These are phyloP conservation scores for Ceriops zippeliana DNA, from an alignment of 345 rosid species.

Conservation along the genomic window DNA sequence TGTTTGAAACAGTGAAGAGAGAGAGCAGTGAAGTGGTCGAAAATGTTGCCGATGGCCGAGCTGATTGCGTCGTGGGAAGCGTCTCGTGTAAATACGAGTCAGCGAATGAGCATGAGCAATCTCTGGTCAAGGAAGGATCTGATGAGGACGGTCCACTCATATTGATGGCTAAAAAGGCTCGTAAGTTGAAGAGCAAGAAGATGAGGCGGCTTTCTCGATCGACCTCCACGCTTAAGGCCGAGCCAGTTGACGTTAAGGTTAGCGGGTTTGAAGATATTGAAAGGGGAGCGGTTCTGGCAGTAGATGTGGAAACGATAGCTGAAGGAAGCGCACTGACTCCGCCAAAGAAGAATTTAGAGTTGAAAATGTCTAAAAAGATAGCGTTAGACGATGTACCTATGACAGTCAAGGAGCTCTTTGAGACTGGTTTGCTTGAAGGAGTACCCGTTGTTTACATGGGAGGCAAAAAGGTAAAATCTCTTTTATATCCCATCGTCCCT, in stretches of 20 bases:
- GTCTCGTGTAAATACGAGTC: conserved; percentile 17
- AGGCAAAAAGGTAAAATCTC: conserved; percentile 55
- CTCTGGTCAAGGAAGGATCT: conserved; percentile 6
- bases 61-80: conserved; percentile 17
- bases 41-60: conserved; percentile 3
- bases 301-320: conserved; percentile 46
- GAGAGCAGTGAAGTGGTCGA: conserved; percentile 16
- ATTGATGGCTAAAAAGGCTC: conserved; percentile 14
- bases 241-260: conserved; percentile 32
- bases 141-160: conserved; percentile 1
- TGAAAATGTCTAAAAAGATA: conserved; percentile 54
- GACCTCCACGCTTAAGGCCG: conserved; percentile 27
- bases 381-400: conserved; percentile 50
- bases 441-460: conserved; percentile 88
- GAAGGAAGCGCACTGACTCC: conserved; percentile 48
- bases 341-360: conserved; percentile 47
- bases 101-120: conserved; percentile 13
- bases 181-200: conserved; percentile 19
- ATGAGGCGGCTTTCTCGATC: conserved; percentile 29
- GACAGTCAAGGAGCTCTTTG: conserved; percentile 94
- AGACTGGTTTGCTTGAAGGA: conserved; percentile 87
- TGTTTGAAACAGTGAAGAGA: conserved; percentile 22
- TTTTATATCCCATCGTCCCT: not conserved
- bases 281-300: conserved; percentile 26
- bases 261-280: conserved; percentile 36